Base-by-base conservation (phyloP, 192 early-diverging fungal genomes). In the Coemansia umbellata region DNA sequence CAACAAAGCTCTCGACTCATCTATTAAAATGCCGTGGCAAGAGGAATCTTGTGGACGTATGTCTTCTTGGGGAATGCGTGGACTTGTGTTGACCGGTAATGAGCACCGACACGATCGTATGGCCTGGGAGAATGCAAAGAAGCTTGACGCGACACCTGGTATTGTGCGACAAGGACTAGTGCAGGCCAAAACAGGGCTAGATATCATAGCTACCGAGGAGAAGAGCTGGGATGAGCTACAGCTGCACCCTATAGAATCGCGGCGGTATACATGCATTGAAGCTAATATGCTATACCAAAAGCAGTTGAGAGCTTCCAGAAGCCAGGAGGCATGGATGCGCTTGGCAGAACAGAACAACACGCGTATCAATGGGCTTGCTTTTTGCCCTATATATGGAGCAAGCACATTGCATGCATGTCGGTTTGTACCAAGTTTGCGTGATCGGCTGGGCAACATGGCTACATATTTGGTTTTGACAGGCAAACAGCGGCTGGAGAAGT, bases 381-480 rank as follows among this genome's bases (percentile, higher is more conserved):
- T 22, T 15, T 30, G 22, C 31, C 67, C 67, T 15, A 31, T 49
- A 14, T 58, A 62, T 22, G 50, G 54, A 10, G 45, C 55, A 15
- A 50, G 55, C n/a, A 40, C 47, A 4, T 39, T 69, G 37, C 22
- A 35, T 5, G 21, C 33, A 14, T 58, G 55, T 24, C 17, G 37
- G 3, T 10, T 58, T 3, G 60, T 44, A 23, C 53, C 30, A 4
- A 37, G 37, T 7, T 0, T 55, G 6, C 40, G 30, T 4, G 51
- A 50, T 4, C 56, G 56, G 33, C 50, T 51, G 10, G 42, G 49
- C 39, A 30, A 26, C 13, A 63, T 74, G 9, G 84, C 81, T 17
- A 75, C 80, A 42, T 83, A 79, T 5, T 72, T 82, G 48, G 81
- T 83, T 37, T 67, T 80, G 31, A 55, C 63, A 19, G 81, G 86